A percentile compares a stretch with the other conserved stretches of the same genome.
These are phyloP conservation scores for Neofusicoccum kwambonambiense DNA, from an alignment of 2,329 filamentous ascomycete genomes.

Conservation along the genomic window DNA sequence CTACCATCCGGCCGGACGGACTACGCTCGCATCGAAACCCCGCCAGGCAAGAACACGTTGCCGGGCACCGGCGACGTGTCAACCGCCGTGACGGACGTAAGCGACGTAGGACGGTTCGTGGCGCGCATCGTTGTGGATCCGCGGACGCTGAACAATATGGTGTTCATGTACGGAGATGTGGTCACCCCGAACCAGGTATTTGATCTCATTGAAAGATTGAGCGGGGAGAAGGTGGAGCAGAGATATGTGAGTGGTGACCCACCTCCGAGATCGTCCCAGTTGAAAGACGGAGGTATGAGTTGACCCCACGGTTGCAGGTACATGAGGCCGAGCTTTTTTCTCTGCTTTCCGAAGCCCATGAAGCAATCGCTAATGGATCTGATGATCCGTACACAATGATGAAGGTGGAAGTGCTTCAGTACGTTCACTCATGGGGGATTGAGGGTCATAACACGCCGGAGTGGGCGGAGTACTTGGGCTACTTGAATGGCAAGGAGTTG, in stretches of 20 bases:
- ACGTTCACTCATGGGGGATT: conserved; percentile 47
- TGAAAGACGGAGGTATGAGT: no score
- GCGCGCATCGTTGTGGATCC: conserved; percentile 53
- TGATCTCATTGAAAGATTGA: conserved; percentile 46
- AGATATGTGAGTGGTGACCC: conserved; percentile 34
- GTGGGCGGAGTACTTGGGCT: conserved; percentile 55
- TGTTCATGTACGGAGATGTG: conserved; percentile 51
- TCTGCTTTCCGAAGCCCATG: neutral
- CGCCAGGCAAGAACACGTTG: neutral
- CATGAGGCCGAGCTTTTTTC: neutral
- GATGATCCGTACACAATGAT: neutral
- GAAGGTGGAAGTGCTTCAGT: conserved; percentile 34
- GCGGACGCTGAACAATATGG: conserved; percentile 54
- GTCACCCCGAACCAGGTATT: conserved; percentile 49
- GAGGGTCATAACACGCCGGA: conserved; percentile 55
- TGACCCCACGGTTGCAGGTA: neutral
- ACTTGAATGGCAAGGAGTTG: conserved; percentile 52
- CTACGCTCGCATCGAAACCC: neutral
- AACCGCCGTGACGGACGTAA: conserved; percentile 48
- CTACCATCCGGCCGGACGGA: conserved; percentile 48
- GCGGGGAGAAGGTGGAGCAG: conserved; percentile 48
- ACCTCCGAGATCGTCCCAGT: neutral
- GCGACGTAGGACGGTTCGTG: conserved; percentile 54
- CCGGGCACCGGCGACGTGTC: conserved; percentile 38
- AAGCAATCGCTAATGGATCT: neutral